Conservation (phyloP, 139 green algal genomes). For the Edaphochlamys debaryana region DNA sequence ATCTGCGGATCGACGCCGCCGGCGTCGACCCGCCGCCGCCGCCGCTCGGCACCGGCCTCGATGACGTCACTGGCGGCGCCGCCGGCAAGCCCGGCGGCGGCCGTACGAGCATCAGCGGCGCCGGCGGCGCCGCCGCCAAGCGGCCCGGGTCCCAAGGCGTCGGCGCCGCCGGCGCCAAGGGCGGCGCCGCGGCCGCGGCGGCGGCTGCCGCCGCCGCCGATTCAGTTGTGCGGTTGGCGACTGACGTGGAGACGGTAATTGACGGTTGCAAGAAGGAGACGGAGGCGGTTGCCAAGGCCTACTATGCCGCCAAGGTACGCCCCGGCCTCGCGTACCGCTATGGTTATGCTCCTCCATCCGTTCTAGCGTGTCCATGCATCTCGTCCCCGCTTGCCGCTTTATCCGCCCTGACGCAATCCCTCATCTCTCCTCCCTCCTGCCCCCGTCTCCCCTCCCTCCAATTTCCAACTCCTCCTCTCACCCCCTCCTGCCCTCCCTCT, state of each 20-base stretch:
- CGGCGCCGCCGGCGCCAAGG: not conserved
- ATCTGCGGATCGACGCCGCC: conserved; percentile 23
- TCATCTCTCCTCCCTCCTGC: too few species aligned
- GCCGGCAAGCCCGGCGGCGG: not conserved
- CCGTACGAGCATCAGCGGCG: not conserved
- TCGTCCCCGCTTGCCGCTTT: too few species aligned
- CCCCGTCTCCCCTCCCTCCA: too few species aligned
- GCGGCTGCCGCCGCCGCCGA: conserved; percentile 1
- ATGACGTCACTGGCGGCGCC: too few species aligned
- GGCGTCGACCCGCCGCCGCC: conserved; percentile 36
- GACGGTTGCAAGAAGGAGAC: conserved; percentile 57
- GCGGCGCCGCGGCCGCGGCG: conserved; percentile 26
- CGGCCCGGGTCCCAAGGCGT: too few species aligned
- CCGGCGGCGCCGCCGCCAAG: not conserved
- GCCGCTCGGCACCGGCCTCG: not conserved
- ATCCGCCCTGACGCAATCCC: too few species aligned
- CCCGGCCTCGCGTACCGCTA: too few species aligned
- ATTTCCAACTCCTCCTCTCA: too few species aligned
- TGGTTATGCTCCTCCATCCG: too few species aligned
- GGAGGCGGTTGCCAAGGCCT: conserved; percentile 49
- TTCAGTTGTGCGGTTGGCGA: conserved; percentile 26
- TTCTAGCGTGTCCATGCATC: too few species aligned
- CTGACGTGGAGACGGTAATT: conserved; percentile 51
- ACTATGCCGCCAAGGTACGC: conserved; percentile 51
- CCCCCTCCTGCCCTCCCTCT: too few species aligned